These are phyloP conservation scores for Umbelopsis vinacea DNA, from an alignment of 192 early-diverging fungal genomes.

Conservation along the genomic window DNA sequence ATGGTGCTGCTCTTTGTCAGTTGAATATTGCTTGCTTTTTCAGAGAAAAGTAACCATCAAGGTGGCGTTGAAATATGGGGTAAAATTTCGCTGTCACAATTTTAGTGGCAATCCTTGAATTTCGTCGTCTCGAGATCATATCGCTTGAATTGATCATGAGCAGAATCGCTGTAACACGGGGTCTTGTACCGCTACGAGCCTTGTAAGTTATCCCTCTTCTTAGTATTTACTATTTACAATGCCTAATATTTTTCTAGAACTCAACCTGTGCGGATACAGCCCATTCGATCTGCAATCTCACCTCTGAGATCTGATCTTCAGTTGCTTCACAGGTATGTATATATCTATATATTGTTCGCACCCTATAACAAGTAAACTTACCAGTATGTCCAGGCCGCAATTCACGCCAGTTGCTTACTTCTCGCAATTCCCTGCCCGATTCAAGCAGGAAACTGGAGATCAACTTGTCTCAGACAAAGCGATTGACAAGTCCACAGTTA, in stretches of 20 bases:
- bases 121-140: too few species aligned
- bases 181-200: not conserved
- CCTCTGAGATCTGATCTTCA: not conserved
- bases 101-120: too few species aligned
- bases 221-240: not conserved
- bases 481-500: not conserved
- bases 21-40: too few species aligned
- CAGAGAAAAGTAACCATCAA: too few species aligned
- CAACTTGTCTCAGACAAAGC: not conserved
- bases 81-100: too few species aligned
- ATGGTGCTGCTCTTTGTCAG: too few species aligned
- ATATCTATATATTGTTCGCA: not conserved
- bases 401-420: not conserved
- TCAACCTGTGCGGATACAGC: not conserved
- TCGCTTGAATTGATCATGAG: not conserved
- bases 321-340: not conserved
- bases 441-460: not conserved
- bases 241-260: not conserved
- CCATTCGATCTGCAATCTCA: not conserved
- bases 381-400: not conserved
- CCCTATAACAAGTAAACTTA: not conserved
- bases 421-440: not conserved
- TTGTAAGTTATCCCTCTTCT: not conserved
- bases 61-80: too few species aligned
- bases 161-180: slow-evolving; percentile 6